Conservation (phyloP, 2,329 filamentous ascomycete species). For the Incumbomyces delicatus region DNA sequence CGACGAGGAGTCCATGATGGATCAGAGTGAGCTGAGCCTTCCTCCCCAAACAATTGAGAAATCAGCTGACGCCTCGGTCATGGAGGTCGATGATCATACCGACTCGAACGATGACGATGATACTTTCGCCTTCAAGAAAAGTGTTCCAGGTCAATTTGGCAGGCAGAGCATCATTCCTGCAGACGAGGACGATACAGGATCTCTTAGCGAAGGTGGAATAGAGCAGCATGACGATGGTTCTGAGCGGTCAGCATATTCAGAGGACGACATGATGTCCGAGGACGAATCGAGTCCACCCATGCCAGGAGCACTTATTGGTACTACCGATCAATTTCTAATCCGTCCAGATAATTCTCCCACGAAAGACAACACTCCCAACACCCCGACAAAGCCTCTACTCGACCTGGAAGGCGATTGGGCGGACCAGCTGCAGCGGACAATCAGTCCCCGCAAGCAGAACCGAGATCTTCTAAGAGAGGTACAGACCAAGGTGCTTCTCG, state of each 20-base stretch:
- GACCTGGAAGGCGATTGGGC: constrained; percentile 76
- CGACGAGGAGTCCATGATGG: constrained; percentile 50
- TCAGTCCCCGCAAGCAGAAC: constrained; percentile 88
- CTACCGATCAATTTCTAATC: constrained; percentile 28
- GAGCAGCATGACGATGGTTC: constrained; percentile 64
- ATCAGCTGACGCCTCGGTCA: constrained; percentile 13
- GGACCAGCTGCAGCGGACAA: constrained; percentile 83
- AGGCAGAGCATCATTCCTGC: constrained; percentile 39
- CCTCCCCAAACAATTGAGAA: constrained; percentile 36
- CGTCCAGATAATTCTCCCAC: constrained; percentile 14
- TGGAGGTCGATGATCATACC: constrained; percentile 21
- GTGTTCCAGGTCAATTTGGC: constrained; percentile 73
- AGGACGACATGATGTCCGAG: constrained; percentile 40
- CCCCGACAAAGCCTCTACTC: constrained; percentile 45
- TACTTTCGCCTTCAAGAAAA: constrained; percentile 48
- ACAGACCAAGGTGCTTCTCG: constrained; percentile 50
- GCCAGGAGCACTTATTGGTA: constrained; percentile 66
- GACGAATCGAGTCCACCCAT: constrained; percentile 61
- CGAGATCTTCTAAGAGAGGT: constrained; percentile 60
- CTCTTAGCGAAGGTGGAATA: constrained; percentile 54
- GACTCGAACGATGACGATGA: constrained; percentile 38
- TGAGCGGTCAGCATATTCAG: constrained; percentile 53
- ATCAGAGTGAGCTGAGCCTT: constrained; percentile 41
- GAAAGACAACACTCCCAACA: constrained; percentile 27
- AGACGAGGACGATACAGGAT: constrained; percentile 61